Percentiles rank a stretch among this genome's conserved stretches.
Evolutionary conservation across 225 moss, liverwort and hornwort genomes (phyloP).

Genomic region (Physcomitrellopsis africana): DNA sequence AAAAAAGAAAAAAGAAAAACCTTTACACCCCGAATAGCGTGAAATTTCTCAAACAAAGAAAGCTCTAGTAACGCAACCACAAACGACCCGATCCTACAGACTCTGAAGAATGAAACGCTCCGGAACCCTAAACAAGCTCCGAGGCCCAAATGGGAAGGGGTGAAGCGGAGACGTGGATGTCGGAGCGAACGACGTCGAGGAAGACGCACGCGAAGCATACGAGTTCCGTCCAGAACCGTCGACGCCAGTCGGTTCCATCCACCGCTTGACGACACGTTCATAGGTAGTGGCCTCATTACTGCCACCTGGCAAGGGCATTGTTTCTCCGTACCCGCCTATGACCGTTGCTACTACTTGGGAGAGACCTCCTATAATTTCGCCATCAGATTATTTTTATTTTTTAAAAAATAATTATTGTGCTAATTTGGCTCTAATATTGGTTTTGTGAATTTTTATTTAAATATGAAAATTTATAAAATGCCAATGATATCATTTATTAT

Average conservation of each 20-base stretch:
- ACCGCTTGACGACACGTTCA: not conserved
- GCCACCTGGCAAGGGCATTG: no score
- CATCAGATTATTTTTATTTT: no score
- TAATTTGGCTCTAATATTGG: no score
- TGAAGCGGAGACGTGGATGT: not conserved
- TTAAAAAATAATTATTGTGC: no score
- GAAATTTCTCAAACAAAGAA: not conserved
- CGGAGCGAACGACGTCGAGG: not conserved
- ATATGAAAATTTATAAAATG: no score
- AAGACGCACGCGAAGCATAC: not conserved
- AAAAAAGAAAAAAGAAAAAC: not conserved
- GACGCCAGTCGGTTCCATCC: not conserved
- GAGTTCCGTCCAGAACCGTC: conserved; percentile 5
- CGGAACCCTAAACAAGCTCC: conserved; percentile 10
- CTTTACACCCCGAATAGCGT: not conserved
- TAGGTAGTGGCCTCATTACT: not conserved
- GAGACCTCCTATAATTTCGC: no score
- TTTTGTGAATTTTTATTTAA: no score
- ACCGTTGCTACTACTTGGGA: no score
- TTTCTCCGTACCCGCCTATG: no score
- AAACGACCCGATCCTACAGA: not conserved
- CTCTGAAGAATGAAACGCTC: not conserved
- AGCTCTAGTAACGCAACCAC: not conserved
- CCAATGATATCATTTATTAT: no score
- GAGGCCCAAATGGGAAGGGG: not conserved